phyloP scores from a whole-genome alignment of 176 grass and related monocot species.

The Aegilops tauschii region DNA sequence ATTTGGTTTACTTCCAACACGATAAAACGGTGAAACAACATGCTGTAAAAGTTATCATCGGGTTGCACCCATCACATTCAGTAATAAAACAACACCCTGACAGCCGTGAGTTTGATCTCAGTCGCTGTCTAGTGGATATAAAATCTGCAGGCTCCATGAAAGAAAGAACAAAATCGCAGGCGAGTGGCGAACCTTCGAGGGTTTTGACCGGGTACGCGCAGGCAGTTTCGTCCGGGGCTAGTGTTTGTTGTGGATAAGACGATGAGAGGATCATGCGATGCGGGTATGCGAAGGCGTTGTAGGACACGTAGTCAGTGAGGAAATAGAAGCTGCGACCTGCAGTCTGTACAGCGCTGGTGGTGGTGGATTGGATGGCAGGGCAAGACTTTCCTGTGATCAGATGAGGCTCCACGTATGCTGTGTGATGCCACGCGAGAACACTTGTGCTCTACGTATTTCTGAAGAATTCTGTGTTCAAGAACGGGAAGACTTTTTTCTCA shows the following conservation, averaged over 20 bases:
- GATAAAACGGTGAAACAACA: too few species aligned
- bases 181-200: background rate
- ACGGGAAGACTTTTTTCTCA: too few species aligned
- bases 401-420: background rate
- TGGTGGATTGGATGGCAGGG: too few species aligned
- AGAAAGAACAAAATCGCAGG: background rate
- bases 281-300: constrained; percentile 11
- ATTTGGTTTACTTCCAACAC: too few species aligned
- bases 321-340: background rate
- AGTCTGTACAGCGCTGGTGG: too few species aligned
- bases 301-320: background rate
- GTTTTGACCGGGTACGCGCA: background rate
- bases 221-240: background rate
- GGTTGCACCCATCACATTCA: too few species aligned
- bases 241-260: constrained; percentile 2
- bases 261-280: constrained; percentile 13
- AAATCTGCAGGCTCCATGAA: background rate
- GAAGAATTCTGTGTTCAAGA: too few species aligned
- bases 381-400: background rate
- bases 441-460: too few species aligned
- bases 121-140: background rate
- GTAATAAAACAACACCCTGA: background rate
- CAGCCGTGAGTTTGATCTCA: background rate
- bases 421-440: background rate
- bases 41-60: too few species aligned